These are phyloP conservation scores for Colletotrichum higginsianum DNA, from an alignment of 2,329 filamentous ascomycete genomes.

Conservation along the genomic window DNA sequence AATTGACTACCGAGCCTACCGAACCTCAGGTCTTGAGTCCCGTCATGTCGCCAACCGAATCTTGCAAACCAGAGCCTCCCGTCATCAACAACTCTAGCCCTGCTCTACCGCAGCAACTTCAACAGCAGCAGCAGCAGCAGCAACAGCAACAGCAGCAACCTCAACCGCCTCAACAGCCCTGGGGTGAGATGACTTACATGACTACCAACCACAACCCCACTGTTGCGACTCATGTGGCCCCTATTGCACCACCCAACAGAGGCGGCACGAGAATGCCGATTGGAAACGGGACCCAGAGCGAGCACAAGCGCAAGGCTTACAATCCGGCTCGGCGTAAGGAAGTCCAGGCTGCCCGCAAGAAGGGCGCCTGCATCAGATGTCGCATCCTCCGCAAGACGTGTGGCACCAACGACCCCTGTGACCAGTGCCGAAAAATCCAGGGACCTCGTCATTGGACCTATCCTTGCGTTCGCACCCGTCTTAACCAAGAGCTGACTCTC, in stretches of 20 bases:
- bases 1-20: constrained; percentile 49
- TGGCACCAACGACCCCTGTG: constrained; percentile 74
- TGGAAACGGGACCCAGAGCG: constrained; percentile 42
- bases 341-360: constrained; percentile 75
- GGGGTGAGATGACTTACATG: constrained; percentile 69
- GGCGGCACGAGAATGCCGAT: constrained; percentile 68
- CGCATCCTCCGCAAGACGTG: constrained; percentile 77
- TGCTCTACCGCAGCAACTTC: background rate
- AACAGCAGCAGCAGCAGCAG: constrained; percentile 11
- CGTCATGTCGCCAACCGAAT: constrained; percentile 26
- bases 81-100: background rate
- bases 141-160: constrained; percentile 17
- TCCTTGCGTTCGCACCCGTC: constrained; percentile 73
- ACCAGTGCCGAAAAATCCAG: constrained; percentile 75
- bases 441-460: constrained; percentile 76
- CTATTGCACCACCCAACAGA: constrained; percentile 47
- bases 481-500: constrained; percentile 73
- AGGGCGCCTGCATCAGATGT: constrained; percentile 77
- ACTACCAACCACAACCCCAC: constrained; percentile 49
- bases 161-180: constrained; percentile 56
- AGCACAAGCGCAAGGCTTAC: constrained; percentile 44
- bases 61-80: constrained; percentile 21
- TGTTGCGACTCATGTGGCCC: constrained; percentile 30
- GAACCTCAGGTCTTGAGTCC: constrained; percentile 33
- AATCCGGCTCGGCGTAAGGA: constrained; percentile 72